A percentile compares a stretch with the other conserved stretches of the same genome.
phyloP scores from a whole-genome alignment of 2,329 filamentous ascomycete genomes.

The Aspergillus terreus region DNA sequence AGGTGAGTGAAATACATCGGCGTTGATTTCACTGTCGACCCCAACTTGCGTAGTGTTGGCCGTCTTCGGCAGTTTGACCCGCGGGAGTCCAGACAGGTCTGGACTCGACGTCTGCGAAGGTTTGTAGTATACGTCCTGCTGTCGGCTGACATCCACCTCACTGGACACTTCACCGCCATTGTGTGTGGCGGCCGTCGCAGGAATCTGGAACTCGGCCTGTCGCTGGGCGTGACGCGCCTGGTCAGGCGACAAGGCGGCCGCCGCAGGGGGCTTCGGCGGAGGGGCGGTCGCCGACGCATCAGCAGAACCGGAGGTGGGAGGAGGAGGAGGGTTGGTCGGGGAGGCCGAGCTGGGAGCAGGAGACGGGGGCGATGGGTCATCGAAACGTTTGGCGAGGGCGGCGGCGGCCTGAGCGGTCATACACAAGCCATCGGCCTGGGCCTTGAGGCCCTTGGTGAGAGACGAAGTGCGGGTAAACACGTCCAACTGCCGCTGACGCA shows the following conservation, averaged over 20 bases:
- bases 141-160: slow-evolving; percentile 45
- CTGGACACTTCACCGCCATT: slow-evolving; percentile 23
- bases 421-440: slow-evolving; percentile 59
- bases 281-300: slow-evolving; percentile 14
- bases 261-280: slow-evolving; percentile 21
- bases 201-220: slow-evolving; percentile 51
- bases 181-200: slow-evolving; percentile 47
- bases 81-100: slow-evolving; percentile 51
- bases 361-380: slow-evolving; percentile 40
- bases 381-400: slow-evolving; percentile 56
- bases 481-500: slow-evolving; percentile 60
- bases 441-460: slow-evolving; percentile 59
- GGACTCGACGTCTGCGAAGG: slow-evolving; percentile 46
- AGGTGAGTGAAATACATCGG: slow-evolving; percentile 52
- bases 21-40: slow-evolving; percentile 47
- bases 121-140: slow-evolving; percentile 57
- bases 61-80: slow-evolving; percentile 53
- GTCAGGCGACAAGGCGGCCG: slow-evolving; percentile 34
- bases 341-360: slow-evolving; percentile 8
- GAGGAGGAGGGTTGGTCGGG: slow-evolving; percentile 17
- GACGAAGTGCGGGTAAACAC: slow-evolving; percentile 62
- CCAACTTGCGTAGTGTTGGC: slow-evolving; percentile 45
- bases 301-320: slow-evolving; percentile 11
- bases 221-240: slow-evolving; percentile 46
- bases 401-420: slow-evolving; percentile 60